Conservation (phyloP, 441 rosid species). For the Erysimum cheiri region DNA sequence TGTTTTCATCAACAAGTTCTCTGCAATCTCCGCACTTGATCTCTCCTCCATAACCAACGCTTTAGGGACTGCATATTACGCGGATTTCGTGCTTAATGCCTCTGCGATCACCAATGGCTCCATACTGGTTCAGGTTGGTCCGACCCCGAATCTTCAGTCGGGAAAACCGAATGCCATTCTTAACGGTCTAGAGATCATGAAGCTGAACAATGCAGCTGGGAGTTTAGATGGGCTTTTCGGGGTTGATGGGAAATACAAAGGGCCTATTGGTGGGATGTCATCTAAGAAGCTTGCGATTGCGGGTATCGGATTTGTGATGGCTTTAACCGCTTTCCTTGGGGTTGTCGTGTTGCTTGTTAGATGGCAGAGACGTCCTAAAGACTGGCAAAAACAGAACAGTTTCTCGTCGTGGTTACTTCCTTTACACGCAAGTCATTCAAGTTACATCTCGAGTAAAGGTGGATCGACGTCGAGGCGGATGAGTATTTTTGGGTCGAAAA, state of each 20-base stretch:
- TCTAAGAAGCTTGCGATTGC: slow-evolving; percentile 56
- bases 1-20: slow-evolving; percentile 52
- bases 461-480: slow-evolving; percentile 53
- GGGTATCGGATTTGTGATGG: slow-evolving; percentile 52
- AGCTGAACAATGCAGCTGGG: slow-evolving; percentile 55
- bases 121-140: slow-evolving; percentile 59
- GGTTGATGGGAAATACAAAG: slow-evolving; percentile 49
- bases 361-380: slow-evolving; percentile 56
- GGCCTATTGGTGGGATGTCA: slow-evolving; percentile 28
- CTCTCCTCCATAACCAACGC: slow-evolving; percentile 49
- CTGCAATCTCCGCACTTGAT: slow-evolving; percentile 48
- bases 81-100: slow-evolving; percentile 51
- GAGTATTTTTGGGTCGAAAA: slow-evolving; percentile 54
- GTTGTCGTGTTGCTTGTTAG: slow-evolving; percentile 48
- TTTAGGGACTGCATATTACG: slow-evolving; percentile 52
- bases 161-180: slow-evolving; percentile 57
- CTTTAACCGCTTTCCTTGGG: slow-evolving; percentile 47
- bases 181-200: slow-evolving; percentile 64
- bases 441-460: slow-evolving; percentile 55
- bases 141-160: slow-evolving; percentile 42
- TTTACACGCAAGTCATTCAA: slow-evolving; percentile 47
- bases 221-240: slow-evolving; percentile 56
- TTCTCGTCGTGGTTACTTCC: slow-evolving; percentile 76
- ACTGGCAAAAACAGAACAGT: slow-evolving; percentile 64
- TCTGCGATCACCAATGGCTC: slow-evolving; percentile 48